A percentile compares a stretch with the other conserved stretches of the same genome.
These are phyloP conservation scores for Moelleriella libera DNA, from an alignment of 2,329 filamentous ascomycete species.

Conservation along the genomic window DNA sequence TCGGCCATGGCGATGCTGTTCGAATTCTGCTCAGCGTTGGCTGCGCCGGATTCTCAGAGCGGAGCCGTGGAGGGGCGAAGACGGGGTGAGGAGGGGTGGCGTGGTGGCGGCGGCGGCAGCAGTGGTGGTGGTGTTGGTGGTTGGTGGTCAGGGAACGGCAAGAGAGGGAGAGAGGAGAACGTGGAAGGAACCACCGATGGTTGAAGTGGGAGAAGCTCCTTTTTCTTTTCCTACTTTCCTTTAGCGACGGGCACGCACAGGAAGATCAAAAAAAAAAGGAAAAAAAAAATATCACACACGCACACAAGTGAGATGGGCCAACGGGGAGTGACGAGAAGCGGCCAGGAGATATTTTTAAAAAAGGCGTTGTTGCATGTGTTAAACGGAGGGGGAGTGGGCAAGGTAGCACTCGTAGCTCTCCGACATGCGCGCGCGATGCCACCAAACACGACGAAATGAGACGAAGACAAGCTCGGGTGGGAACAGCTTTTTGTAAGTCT, in stretches of 20 bases:
- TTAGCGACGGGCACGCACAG: too few relatives aligned
- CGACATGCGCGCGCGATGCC: not conserved
- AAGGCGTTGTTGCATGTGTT: slow-evolving; percentile 3
- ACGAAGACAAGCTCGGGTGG: slow-evolving; percentile 1
- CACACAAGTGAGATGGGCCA: too few relatives aligned
- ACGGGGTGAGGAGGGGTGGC: not conserved
- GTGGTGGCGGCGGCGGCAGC: not conserved
- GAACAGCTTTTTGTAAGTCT: slow-evolving; percentile 1
- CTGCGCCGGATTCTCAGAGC: not conserved
- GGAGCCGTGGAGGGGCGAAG: not conserved
- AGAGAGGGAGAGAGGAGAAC: too few relatives aligned
- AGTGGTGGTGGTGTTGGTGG: not conserved
- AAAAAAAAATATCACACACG: too few relatives aligned
- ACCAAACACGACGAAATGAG: not conserved
- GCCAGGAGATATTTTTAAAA: too few relatives aligned
- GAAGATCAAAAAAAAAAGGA: too few relatives aligned
- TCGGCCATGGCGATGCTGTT: slow-evolving; percentile 20
- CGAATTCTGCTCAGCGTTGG: not conserved
- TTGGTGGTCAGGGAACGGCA: too few relatives aligned
- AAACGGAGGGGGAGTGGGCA: slow-evolving; percentile 1
- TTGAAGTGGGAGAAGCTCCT: too few relatives aligned
- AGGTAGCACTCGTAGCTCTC: not conserved
- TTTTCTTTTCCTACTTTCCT: too few relatives aligned
- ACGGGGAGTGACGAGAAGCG: too few relatives aligned
- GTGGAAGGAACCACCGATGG: too few relatives aligned